Percentiles rank a stretch among this genome's conserved stretches.
Evolutionary conservation across 2,329 filamentous ascomycete genomes (phyloP).

Genomic region (Monosporascus sp.): DNA sequence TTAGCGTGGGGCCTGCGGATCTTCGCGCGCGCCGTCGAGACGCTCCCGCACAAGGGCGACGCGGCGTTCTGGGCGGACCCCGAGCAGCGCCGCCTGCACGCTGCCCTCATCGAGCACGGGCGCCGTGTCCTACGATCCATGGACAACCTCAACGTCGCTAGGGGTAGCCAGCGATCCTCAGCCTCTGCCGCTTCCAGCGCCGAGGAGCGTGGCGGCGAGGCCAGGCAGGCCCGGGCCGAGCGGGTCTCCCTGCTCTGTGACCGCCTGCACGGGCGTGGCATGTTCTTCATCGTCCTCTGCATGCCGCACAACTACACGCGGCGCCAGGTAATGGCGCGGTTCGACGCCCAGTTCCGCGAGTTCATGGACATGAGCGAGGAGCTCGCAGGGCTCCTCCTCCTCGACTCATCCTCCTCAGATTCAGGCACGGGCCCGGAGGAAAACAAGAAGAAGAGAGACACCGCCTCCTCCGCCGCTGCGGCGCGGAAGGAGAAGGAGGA

Average conservation of each 20-base stretch:
- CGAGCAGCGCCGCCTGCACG: neutral
- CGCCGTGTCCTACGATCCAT: slow-evolving; percentile 1
- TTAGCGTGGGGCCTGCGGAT: neutral
- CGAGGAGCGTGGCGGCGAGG: neutral
- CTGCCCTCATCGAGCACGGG: neutral
- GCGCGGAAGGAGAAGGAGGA: too few species aligned
- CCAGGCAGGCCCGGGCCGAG: neutral
- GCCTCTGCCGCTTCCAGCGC: too few species aligned
- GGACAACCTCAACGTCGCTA: neutral
- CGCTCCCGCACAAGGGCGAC: slow-evolving; percentile 1
- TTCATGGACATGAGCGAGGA: neutral
- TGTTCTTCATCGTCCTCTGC: neutral
- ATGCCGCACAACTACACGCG: slow-evolving; percentile 3
- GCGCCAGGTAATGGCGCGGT: neutral
- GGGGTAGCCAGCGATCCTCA: too few species aligned
- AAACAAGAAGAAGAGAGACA: too few species aligned
- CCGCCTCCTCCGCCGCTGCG: too few species aligned
- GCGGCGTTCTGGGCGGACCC: slow-evolving; percentile 1
- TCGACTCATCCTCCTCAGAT: neutral
- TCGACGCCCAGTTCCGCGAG: neutral
- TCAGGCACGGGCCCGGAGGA: too few species aligned
- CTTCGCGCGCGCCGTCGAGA: slow-evolving; percentile 2
- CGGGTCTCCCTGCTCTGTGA: neutral
- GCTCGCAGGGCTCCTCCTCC: neutral
- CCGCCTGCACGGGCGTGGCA: neutral